Percentiles rank a stretch among this genome's conserved stretches.
phyloP scores from a whole-genome alignment of 2,329 filamentous ascomycete genomes.

The Microsporum canis region DNA sequence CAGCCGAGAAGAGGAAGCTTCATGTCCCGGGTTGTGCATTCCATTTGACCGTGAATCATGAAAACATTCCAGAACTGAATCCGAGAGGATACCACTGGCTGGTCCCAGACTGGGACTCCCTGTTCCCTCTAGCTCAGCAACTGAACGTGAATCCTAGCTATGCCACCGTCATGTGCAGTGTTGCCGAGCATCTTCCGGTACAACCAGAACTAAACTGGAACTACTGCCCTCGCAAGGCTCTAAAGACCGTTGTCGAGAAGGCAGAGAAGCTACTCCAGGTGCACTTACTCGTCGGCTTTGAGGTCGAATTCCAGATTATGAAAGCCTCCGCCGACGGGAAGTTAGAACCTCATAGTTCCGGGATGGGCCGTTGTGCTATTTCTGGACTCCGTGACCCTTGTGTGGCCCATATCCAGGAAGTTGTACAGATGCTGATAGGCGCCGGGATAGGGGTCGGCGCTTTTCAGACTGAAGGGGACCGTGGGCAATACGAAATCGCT shows the following conservation, averaged over 20 bases:
- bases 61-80: neutral
- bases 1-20: neutral
- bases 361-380: neutral
- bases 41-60: neutral
- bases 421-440: neutral
- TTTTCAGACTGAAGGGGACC: constrained; percentile 13
- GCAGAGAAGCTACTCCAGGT: neutral
- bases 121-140: neutral
- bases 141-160: neutral
- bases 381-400: constrained; percentile 3
- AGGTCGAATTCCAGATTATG: constrained; percentile 2
- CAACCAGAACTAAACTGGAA: neutral
- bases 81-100: neutral
- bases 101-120: constrained; percentile 3
- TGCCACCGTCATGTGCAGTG: neutral
- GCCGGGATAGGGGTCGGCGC: constrained; percentile 10
- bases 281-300: neutral
- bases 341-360: neutral
- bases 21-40: neutral
- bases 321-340: neutral
- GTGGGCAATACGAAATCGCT: constrained; percentile 15
- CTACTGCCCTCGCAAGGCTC: neutral
- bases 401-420: neutral
- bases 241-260: neutral
- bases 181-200: neutral